Evolutionary conservation across 768 basidiomycete genomes (phyloP), one percentile per base, ranked within the genome.

Genomic region (Lyophyllum shimeji): DNA sequence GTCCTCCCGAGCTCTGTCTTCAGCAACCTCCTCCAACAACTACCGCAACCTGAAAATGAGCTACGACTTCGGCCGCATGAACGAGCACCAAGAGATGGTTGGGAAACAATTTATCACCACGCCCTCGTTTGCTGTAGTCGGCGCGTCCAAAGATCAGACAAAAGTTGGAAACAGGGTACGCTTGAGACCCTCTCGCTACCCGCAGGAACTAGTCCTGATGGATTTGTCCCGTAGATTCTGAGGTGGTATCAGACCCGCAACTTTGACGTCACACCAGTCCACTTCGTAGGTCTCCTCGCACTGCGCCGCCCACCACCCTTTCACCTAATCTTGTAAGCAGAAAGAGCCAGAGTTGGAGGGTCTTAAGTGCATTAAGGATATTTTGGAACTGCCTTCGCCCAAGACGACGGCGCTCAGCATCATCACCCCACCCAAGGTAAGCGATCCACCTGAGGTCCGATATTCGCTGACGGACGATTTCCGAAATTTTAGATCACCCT

Each of bases 161-260:
- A 94, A 93, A 74, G 90, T 76, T 66, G 92, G 93, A 27, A 90
- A 89, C 52, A 89, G 84, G 78, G 91, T 77, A 53, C 31, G 69
- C 43, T 18, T 29, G 25, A 25, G 29, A n/a, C 21, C 11, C 40
- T 45, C n/a, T 13, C 46, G 20, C 27, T 52, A 21, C 1, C 17
- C 12, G 33, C 29, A 23, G 17, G 31, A 17, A 40, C 45, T 48
- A 46, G n/a, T 58, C 39, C 27, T 47, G 8, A 51, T 20, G 42
- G 17, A 49, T 52, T 39, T 21, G 40, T 4, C 24, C 4, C n/a
- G 15, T 42, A 91, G 90, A 82, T 93, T 43, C 73, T 92, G 47
- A 81, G 83, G 56, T 94, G 90, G 91, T 94, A 93, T 65, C 75
- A 85, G 52, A 70, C 63, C 2, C 82, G 86, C 53, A 66, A 72